Evolutionary conservation across 2,329 filamentous ascomycete genomes (phyloP).

Genomic region (Aureobasidium sp.): DNA sequence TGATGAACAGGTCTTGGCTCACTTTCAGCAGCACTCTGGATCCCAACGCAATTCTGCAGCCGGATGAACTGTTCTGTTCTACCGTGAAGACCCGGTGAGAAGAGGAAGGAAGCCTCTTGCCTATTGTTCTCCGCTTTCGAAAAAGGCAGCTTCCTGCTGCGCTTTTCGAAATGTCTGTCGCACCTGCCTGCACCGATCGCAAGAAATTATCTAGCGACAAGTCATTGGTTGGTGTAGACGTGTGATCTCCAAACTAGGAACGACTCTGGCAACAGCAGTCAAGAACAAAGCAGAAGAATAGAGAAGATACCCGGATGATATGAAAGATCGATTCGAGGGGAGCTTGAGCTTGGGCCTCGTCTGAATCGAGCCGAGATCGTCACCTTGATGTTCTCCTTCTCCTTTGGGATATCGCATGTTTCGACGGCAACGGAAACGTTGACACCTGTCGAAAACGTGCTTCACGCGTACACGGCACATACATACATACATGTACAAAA

Average conservation of each 20-base stretch:
- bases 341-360: not conserved
- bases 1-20: not conserved
- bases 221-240: no score
- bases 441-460: not conserved
- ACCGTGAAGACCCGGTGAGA: not conserved
- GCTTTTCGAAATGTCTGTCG: not conserved
- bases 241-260: not conserved
- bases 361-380: not conserved
- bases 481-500: no score
- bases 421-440: no score
- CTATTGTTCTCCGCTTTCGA: not conserved
- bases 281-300: not conserved
- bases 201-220: not conserved
- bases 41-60: not conserved
- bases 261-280: not conserved
- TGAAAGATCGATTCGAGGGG: not conserved
- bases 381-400: not conserved
- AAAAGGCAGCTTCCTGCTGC: not conserved
- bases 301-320: not conserved
- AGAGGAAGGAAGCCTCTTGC: not conserved
- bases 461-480: not conserved
- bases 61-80: not conserved
- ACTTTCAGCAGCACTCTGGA: not conserved
- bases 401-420: not conserved
- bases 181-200: not conserved